phyloP scores from a whole-genome alignment of 805 yeast genomes.

The Kodamaea sagamina region DNA sequence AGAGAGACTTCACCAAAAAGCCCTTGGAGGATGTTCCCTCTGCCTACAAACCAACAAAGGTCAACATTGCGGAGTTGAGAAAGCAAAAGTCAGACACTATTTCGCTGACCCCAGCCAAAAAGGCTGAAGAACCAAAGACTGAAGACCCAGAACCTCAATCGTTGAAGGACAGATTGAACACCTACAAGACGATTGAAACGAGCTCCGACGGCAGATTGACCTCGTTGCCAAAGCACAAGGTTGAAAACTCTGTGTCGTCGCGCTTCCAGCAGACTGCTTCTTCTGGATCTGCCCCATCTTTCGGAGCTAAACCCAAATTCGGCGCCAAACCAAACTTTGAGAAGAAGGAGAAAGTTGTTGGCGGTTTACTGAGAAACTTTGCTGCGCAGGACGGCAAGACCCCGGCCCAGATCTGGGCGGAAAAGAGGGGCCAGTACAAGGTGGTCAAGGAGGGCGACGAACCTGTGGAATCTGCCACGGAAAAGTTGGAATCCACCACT shows the following conservation, averaged over 20 bases:
- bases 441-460: slow-evolving; percentile 44
- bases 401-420: slow-evolving; percentile 97
- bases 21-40: slow-evolving; percentile 58
- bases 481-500: slow-evolving; percentile 17
- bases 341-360: slow-evolving; percentile 47
- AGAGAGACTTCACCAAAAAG: slow-evolving; percentile 50
- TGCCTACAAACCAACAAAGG: slow-evolving; percentile 68
- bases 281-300: slow-evolving; percentile 25
- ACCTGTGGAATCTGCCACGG: slow-evolving; percentile 18
- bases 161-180: slow-evolving; percentile 44
- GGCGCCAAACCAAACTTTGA: slow-evolving; percentile 27
- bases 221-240: slow-evolving; percentile 65
- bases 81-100: slow-evolving; percentile 48
- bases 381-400: slow-evolving; percentile 78
- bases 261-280: slow-evolving; percentile 42
- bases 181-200: slow-evolving; percentile 38
- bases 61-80: slow-evolving; percentile 57
- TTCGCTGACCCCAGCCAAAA: slow-evolving; percentile 39
- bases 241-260: slow-evolving; percentile 49
- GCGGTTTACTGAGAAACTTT: slow-evolving; percentile 62
- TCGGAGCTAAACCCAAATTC: slow-evolving; percentile 40
- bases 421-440: slow-evolving; percentile 70
- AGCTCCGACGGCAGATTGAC: slow-evolving; percentile 52
- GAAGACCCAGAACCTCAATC: slow-evolving; percentile 50
- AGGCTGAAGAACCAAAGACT: slow-evolving; percentile 28